Conservation (phyloP, 1,284 basidiomycete genomes). For the Ceratobasidium sp. region DNA sequence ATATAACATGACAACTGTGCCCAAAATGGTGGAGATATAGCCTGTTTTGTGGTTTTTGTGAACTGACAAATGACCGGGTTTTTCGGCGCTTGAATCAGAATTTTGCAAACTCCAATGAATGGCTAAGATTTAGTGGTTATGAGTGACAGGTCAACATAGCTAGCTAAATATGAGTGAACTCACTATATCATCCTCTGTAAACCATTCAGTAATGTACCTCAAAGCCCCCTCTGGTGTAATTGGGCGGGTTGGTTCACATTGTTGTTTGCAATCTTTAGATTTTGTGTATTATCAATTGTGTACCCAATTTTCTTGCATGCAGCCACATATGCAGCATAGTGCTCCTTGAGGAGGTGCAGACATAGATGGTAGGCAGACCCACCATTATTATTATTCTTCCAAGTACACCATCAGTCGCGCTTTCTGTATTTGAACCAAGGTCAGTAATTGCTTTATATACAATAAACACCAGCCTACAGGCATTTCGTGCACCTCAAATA, state of each 20-base stretch:
- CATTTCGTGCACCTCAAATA: neutral
- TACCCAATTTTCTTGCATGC: neutral
- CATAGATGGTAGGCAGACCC: neutral
- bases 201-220: constrained; percentile 25
- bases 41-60: no score
- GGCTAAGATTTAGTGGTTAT: no score
- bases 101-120: no score
- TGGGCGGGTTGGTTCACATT: neutral
- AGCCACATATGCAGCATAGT: neutral
- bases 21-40: no score
- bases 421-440: neutral
- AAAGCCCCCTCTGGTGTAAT: neutral
- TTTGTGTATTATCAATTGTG: no score
- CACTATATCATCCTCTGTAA: constrained; percentile 45
- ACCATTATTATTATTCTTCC: neutral
- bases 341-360: neutral
- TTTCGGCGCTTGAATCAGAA: no score
- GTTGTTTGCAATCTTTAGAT: neutral
- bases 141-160: no score
- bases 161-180: no score
- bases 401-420: neutral
- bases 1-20: no score
- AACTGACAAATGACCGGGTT: no score
- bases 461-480: neutral
- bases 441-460: neutral